phyloP scores from a whole-genome alignment of 345 rosid genomes.

The Schrenkiella parvula region DNA sequence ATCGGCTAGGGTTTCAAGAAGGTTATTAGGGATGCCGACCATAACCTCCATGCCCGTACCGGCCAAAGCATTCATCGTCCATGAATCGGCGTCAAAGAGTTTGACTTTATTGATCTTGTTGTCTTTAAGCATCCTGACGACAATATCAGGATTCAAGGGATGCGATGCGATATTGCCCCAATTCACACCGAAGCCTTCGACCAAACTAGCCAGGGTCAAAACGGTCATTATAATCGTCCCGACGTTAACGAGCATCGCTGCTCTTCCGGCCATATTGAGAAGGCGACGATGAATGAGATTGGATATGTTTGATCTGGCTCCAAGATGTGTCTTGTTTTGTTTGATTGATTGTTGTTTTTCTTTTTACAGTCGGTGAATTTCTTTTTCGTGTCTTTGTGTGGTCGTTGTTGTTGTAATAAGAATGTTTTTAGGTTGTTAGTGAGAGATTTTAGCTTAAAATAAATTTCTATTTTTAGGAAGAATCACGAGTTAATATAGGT shows the following conservation, averaged over 20 bases:
- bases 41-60: slow-evolving; percentile 67
- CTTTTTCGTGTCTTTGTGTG: slow-evolving; percentile 13
- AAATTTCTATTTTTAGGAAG: slow-evolving; percentile 18
- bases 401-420: slow-evolving; percentile 25
- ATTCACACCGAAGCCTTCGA: slow-evolving; percentile 61
- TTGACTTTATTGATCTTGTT: slow-evolving; percentile 64
- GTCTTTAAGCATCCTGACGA: slow-evolving; percentile 66
- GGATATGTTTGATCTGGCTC: neutral
- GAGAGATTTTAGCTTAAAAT: slow-evolving; percentile 19
- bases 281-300: slow-evolving; percentile 13
- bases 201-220: slow-evolving; percentile 25
- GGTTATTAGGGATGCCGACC: slow-evolving; percentile 76
- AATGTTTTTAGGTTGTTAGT: slow-evolving; percentile 23
- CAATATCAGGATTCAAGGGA: slow-evolving; percentile 47
- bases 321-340: neutral
- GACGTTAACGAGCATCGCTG: slow-evolving; percentile 24
- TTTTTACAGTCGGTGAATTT: neutral
- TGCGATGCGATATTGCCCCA: slow-evolving; percentile 78
- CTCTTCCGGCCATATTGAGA: slow-evolving; percentile 29
- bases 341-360: neutral
- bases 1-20: slow-evolving; percentile 33
- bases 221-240: slow-evolving; percentile 27
- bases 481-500: slow-evolving; percentile 5
- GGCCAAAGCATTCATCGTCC: slow-evolving; percentile 47
- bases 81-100: slow-evolving; percentile 70